A percentile compares a stretch with the other conserved stretches of the same genome.
Conservation (phyloP, 108 stramenopile genomes). For the Chaetoceros muelleri region DNA sequence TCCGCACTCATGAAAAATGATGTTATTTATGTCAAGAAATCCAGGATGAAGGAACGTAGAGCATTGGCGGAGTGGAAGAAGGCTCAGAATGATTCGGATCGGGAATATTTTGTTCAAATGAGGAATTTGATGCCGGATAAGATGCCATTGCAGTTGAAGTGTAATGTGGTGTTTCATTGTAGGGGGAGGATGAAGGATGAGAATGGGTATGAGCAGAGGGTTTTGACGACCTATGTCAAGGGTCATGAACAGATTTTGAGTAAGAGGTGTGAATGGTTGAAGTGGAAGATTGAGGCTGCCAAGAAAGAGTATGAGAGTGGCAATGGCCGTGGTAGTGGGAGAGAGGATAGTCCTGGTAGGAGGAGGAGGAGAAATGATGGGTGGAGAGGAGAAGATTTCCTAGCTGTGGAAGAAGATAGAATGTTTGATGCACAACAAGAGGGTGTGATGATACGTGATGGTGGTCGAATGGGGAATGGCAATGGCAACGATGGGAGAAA, state of each 20-base stretch:
- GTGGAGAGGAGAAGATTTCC: conserved; percentile 1
- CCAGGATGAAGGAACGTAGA: conserved; percentile 22
- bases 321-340: conserved; percentile 5
- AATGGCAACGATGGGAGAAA: conserved; percentile 17
- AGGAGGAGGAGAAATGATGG: conserved; percentile 1
- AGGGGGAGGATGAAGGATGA: conserved; percentile 55
- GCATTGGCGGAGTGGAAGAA: conserved; percentile 25
- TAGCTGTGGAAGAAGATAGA: not conserved
- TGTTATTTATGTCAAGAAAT: conserved; percentile 46
- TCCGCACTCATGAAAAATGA: conserved; percentile 82
- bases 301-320: conserved; percentile 19
- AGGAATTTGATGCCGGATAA: conserved; percentile 32
- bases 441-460: no score
- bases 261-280: conserved; percentile 66
- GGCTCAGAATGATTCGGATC: conserved; percentile 53
- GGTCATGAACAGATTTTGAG: conserved; percentile 49
- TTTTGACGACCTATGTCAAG: conserved; percentile 35
- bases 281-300: conserved; percentile 34
- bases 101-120: conserved; percentile 50
- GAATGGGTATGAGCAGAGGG: conserved; percentile 51
- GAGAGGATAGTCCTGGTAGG: no score
- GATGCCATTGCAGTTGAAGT: conserved; percentile 8
- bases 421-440: conserved; percentile 2
- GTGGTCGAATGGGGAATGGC: no score
- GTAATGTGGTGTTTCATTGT: conserved; percentile 62